Evolutionary conservation across 1,284 basidiomycete species (phyloP), one percentile per base, ranked within the genome.

Genomic region (Marasmius sp.): DNA sequence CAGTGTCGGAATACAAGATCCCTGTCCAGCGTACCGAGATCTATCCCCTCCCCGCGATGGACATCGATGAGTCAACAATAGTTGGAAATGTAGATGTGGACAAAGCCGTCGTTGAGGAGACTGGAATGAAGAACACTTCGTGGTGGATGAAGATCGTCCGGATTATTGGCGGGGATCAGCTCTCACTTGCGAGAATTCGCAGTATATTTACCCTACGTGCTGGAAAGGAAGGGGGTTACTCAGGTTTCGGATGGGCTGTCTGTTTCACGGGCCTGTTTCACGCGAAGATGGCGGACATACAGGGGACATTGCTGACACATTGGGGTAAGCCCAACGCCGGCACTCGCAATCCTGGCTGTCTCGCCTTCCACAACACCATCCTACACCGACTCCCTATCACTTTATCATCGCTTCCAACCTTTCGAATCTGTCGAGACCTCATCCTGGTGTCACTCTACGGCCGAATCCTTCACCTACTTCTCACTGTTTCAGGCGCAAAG

Each of bases 231-330:
- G 63, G 54, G 5, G 71, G 71, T 1, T 68, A 65, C 33, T 53
- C 60, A 11, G 71, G 71, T 0, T 73, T 73, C 39, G 64, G 68
- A 0, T 71, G 72, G 65, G 67, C 63, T 0, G 67, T 69, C 1
- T 72, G 68, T 62, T 66, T 74, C 10, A 74, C 74, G 0, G 78
- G 77, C 0, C 65, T 80, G 3, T 80, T 80, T 63, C 78, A 79
- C 60, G 68, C 67, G 18, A 74, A 78, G 61, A 76, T 79, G 52
- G 71, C 76, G 0, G 71, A 71, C 7, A 65, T 70, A 1, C 68
- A 72, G 51, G 74, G 74, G 0, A 36, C 73, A 6, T 56, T 80
- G 4, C 57, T 70, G 9, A 72, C 68, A 0, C 75, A 77, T 58
- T 75, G 65, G 63, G 73, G 76, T 7, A 69, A 68, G 43, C 63